Conservation (phyloP, 495 filamentous ascomycete species). For the Xylaria castorea region DNA sequence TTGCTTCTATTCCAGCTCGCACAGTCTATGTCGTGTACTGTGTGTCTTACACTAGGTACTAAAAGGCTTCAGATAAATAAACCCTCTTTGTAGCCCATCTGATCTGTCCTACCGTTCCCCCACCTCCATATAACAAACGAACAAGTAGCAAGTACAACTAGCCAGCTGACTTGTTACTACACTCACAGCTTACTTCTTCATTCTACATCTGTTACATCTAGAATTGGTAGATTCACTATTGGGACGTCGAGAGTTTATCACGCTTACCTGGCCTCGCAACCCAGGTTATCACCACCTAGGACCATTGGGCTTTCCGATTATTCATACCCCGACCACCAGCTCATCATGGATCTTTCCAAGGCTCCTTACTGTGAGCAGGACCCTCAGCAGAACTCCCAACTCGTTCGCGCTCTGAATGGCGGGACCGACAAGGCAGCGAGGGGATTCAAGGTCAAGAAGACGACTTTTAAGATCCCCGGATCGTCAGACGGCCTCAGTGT, state of each 20-base stretch:
- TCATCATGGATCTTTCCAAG: constrained; percentile 33
- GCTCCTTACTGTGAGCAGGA: constrained; percentile 70
- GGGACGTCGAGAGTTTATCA: neutral
- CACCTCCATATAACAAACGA: neutral
- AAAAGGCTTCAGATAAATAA: neutral
- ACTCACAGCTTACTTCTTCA: neutral
- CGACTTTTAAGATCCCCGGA: constrained; percentile 67
- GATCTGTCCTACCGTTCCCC: neutral
- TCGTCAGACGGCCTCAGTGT: constrained; percentile 67
- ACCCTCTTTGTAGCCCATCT: neutral
- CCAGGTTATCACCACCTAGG: neutral
- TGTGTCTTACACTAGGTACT: neutral
- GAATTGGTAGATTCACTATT: neutral
- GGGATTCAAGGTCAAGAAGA: constrained; percentile 74
- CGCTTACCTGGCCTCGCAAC: neutral
- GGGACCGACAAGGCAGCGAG: constrained; percentile 50
- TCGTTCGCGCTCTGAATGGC: constrained; percentile 66
- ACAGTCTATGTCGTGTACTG: neutral
- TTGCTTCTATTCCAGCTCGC: neutral
- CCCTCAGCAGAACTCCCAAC: constrained; percentile 61
- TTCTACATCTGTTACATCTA: neutral
- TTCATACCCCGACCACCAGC: constrained; percentile 8
- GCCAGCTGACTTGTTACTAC: constrained; percentile 5
- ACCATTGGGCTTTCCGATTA: neutral
- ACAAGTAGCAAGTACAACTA: neutral